These are phyloP conservation scores for Arthrobotrys sinensis DNA, from an alignment of 2,329 filamentous ascomycete species.

Conservation along the genomic window DNA sequence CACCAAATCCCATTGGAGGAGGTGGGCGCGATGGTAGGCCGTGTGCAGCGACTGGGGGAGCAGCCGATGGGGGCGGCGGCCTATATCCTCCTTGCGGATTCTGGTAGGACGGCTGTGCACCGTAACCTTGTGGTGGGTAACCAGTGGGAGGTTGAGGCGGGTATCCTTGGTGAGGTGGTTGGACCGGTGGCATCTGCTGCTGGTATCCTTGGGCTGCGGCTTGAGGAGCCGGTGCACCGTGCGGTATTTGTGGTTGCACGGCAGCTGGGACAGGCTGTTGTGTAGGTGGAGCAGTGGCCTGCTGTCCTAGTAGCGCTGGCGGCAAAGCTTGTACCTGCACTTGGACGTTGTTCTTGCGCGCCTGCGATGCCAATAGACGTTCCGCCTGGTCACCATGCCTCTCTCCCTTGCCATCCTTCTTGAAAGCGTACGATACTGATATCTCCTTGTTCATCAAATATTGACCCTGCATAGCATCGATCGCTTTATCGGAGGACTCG, in stretches of 20 bases:
- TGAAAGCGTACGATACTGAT: constrained; percentile 97
- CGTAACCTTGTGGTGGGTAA: constrained; percentile 51
- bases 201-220: constrained; percentile 46
- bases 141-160: constrained; percentile 64
- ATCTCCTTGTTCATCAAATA: constrained; percentile 98
- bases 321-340: constrained; percentile 83
- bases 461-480: constrained; percentile 93
- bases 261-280: constrained; percentile 66
- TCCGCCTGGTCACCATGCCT: constrained; percentile 95
- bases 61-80: constrained; percentile 58
- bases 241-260: constrained; percentile 68
- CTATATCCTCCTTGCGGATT: constrained; percentile 62
- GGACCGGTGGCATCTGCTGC: constrained; percentile 44
- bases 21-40: constrained; percentile 64
- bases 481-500: constrained; percentile 91
- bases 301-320: constrained; percentile 76
- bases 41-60: constrained; percentile 60
- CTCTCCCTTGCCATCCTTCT: constrained; percentile 98
- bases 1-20: constrained; percentile 63
- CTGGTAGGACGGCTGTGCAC: constrained; percentile 40
- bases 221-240: constrained; percentile 66
- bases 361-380: constrained; percentile 89
- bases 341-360: constrained; percentile 92
- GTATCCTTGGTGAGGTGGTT: constrained; percentile 50
- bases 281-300: constrained; percentile 64